Conservation (phyloP, 306 rosid genomes). For the Sicyos baderoa region DNA sequence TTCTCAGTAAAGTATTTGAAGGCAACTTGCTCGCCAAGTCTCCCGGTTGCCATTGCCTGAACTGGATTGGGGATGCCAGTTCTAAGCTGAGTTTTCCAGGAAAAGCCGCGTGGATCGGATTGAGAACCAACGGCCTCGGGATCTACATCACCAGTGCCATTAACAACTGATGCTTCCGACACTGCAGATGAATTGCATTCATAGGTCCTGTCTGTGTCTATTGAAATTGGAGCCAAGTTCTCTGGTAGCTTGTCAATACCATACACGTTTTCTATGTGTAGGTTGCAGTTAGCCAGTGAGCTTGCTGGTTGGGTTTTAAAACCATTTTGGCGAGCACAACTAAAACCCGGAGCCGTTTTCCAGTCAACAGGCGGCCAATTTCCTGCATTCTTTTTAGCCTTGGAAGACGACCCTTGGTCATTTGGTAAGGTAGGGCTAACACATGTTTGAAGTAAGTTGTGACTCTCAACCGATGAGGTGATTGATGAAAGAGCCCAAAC, state of each 20-base stretch:
- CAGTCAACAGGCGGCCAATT: slow-evolving; percentile 76
- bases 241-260: slow-evolving; percentile 21
- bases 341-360: slow-evolving; percentile 78
- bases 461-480: slow-evolving; percentile 31
- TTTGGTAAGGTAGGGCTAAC: slow-evolving; percentile 20
- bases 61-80: slow-evolving; percentile 39
- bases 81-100: slow-evolving; percentile 38
- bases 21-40: slow-evolving; percentile 66
- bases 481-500: slow-evolving; percentile 51
- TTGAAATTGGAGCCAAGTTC: slow-evolving; percentile 36
- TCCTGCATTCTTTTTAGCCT: slow-evolving; percentile 33
- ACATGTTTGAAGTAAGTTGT: slow-evolving; percentile 24
- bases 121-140: slow-evolving; percentile 16
- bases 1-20: slow-evolving; percentile 45
- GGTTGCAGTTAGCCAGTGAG: slow-evolving; percentile 24
- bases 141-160: slow-evolving; percentile 28
- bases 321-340: slow-evolving; percentile 52
- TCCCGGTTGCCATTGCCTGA: slow-evolving; percentile 48
- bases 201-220: slow-evolving; percentile 35
- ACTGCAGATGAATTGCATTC: slow-evolving; percentile 28
- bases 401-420: slow-evolving; percentile 36
- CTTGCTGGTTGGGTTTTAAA: slow-evolving; percentile 37
- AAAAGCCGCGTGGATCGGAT: slow-evolving; percentile 22
- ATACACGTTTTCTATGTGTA: slow-evolving; percentile 25
- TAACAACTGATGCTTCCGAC: slow-evolving; percentile 31